Percentiles rank a stretch among this genome's conserved stretches.
Conservation (phyloP, 164 flowering plant species). For the Stephania japonica region DNA sequence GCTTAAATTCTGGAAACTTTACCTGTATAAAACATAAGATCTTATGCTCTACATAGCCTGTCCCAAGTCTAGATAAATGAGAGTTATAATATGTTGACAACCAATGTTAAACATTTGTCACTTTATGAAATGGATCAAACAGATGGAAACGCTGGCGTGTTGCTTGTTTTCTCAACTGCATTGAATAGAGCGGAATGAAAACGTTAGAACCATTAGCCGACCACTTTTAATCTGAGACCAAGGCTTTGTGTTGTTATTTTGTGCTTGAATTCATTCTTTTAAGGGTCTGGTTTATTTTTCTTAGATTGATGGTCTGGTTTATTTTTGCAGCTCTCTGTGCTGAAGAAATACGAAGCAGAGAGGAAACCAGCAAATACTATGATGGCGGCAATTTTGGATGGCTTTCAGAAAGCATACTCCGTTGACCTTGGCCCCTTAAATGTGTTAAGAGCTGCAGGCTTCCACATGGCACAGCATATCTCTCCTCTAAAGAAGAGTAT, state of each 20-base stretch:
- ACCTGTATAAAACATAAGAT: not conserved
- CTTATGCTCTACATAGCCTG: not conserved
- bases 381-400: conserved; percentile 88
- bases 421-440: conserved; percentile 84
- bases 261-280: not conserved
- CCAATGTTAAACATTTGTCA: no score
- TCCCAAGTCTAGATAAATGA: not conserved
- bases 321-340: conserved; percentile 47
- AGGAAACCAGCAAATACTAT: conserved; percentile 65
- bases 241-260: not conserved
- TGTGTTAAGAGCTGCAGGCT: conserved; percentile 70
- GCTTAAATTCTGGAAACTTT: no score
- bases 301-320: not conserved
- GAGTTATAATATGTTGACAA: not conserved
- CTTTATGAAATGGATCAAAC: no score
- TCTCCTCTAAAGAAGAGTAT: conserved; percentile 75
- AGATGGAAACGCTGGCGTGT: no score
- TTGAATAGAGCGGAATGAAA: not conserved
- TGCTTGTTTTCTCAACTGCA: not conserved
- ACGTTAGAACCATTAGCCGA: not conserved
- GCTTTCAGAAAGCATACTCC: conserved; percentile 89
- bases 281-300: conserved; percentile 1
- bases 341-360: conserved; percentile 72
- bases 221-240: not conserved
- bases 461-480: conserved; percentile 64